Conservation (phyloP, 768 basidiomycete genomes). For the Suillus decipiens region DNA sequence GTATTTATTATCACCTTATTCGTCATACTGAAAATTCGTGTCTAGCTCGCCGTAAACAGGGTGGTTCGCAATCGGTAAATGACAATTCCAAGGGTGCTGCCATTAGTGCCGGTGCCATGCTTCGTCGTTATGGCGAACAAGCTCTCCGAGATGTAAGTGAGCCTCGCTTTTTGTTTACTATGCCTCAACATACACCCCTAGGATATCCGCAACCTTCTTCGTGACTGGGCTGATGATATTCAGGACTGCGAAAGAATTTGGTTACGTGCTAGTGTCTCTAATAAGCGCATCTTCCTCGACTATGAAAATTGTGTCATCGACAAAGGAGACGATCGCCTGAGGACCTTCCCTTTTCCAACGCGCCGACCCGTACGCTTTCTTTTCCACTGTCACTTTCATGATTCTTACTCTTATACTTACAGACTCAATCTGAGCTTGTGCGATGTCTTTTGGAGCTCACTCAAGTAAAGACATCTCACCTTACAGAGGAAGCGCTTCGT, state of each 20-base stretch:
- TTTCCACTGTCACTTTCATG: background rate
- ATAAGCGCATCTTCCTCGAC: constrained; percentile 86
- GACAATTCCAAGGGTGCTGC: constrained; percentile 93
- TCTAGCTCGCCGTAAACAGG: constrained; percentile 93
- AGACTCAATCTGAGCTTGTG: constrained; percentile 90
- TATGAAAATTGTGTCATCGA: constrained; percentile 78
- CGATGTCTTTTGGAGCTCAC: constrained; percentile 89
- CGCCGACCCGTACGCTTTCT: constrained; percentile 78
- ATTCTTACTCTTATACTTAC: background rate
- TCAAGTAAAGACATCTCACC: constrained; percentile 79
- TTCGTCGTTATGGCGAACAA: constrained; percentile 95
- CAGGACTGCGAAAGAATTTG: constrained; percentile 86
- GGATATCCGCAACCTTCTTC: constrained; percentile 86
- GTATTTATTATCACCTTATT: background rate
- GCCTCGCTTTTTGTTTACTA: background rate
- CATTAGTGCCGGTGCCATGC: constrained; percentile 89
- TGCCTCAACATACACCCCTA: constrained; percentile 29
- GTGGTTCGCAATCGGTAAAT: constrained; percentile 89
- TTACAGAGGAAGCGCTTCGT: constrained; percentile 82
- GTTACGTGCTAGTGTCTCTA: constrained; percentile 86
- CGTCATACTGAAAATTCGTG: constrained; percentile 14
- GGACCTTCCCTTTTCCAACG: constrained; percentile 95
- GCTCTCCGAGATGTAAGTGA: constrained; percentile 81
- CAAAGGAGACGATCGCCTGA: constrained; percentile 80
- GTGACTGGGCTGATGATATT: constrained; percentile 88